A percentile compares a stretch with the other conserved stretches of the same genome.
phyloP scores from a whole-genome alignment of 352 stramenopile genomes.

The Phytophthora europaea region DNA sequence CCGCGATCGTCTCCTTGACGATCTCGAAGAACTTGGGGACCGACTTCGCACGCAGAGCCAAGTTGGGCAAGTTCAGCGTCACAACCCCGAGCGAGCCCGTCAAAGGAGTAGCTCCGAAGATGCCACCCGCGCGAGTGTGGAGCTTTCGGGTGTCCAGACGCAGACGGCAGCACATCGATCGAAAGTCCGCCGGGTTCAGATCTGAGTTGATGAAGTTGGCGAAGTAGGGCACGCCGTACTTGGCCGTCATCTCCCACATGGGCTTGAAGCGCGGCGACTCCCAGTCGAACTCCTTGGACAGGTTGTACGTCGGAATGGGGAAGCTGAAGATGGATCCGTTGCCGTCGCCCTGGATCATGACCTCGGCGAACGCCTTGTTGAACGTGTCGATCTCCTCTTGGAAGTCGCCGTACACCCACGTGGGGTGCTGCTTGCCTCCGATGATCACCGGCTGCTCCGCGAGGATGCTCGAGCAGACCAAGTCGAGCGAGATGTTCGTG shows the following conservation, averaged over 20 bases:
- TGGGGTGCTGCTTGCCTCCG: constrained; percentile 32
- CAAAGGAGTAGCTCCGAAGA: constrained; percentile 38
- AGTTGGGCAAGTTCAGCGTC: constrained; percentile 42
- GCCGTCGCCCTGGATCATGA: constrained; percentile 43
- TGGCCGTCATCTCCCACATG: constrained; percentile 44
- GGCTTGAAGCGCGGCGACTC: constrained; percentile 36
- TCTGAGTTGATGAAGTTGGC: constrained; percentile 47
- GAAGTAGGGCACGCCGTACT: constrained; percentile 45
- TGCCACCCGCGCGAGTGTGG: constrained; percentile 38
- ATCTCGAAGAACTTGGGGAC: constrained; percentile 38
- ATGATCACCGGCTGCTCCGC: constrained; percentile 39
- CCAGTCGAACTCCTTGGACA: constrained; percentile 45
- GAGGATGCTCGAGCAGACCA: constrained; percentile 35
- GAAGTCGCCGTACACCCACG: constrained; percentile 42
- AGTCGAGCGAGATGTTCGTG: constrained; percentile 43
- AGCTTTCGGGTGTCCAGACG: constrained; percentile 43
- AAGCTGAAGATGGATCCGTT: constrained; percentile 50
- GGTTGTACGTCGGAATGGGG: constrained; percentile 44
- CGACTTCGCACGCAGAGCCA: constrained; percentile 34
- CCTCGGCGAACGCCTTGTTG: constrained; percentile 43
- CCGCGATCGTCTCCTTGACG: constrained; percentile 34
- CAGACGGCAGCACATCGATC: constrained; percentile 42
- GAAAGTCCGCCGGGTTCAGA: constrained; percentile 38
- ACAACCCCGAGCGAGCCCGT: constrained; percentile 43
- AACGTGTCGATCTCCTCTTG: constrained; percentile 46